Base-by-base conservation (phyloP, 768 basidiomycete species). In the Agaricus sinodeliciosus region DNA sequence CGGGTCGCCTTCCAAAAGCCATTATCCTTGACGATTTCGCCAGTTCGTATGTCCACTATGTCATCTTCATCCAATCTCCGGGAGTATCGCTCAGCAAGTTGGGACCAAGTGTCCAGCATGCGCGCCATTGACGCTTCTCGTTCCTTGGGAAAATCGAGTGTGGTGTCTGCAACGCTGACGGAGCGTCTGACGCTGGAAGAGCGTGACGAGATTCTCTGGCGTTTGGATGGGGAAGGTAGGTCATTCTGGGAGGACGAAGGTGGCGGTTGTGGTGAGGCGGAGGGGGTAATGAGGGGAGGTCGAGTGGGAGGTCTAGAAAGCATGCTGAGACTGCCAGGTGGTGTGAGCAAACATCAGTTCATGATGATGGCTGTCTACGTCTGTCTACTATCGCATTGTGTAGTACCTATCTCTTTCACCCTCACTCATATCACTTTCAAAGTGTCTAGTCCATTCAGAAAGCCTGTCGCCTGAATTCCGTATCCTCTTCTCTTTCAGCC, bases 31-130 rank as follows among this genome's bases (percentile, higher is more conserved):
- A 87, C 70, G 39, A 91, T 72, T 55, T 77, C 65, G 9, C 74
- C 77, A 9, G 79, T 81, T 50, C 72, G 69, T 2, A 92, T 68
- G 60, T 90, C 84, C 28, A 91, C 72, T 43, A 90, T 83, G 63
- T 92, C 89, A 65, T 91, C 89, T 61, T 90, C 83, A 58, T 87
- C 85, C 36, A 88, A 68, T 41, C 76, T 74, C 47, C 79, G 75
- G 31, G 77, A 74, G 62, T 90, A 85, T 22, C 85, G 78, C 44
- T 84, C 80, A 3, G 79, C 87, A 3, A 91, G 78, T 48, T 78
- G 72, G 25, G 78, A 72, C 88, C 89, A 90, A 12, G 79, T 69
- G 58, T 78, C 75, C 19, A 80, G 68, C 35, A 90, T 69, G 2
- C 83, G 81, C 58, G 72, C 66, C 4, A 75, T 72, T 0, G 80